phyloP scores from a whole-genome alignment of 2,329 filamentous ascomycete species.

The Canariomyces notabilis region DNA sequence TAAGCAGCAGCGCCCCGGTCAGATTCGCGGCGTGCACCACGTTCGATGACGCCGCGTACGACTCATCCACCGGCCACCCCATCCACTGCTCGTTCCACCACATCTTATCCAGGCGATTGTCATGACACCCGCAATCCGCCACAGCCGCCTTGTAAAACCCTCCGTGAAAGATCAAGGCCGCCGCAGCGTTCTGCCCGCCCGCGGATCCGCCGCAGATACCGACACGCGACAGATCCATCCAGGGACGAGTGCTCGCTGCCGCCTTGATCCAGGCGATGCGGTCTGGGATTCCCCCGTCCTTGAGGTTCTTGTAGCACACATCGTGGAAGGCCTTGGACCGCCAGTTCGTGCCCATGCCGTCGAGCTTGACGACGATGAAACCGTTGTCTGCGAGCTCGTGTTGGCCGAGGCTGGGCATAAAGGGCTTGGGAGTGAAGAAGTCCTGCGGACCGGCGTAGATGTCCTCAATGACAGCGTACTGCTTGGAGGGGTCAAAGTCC shows the following conservation, averaged over 20 bases:
- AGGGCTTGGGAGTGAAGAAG: slow-evolving; percentile 26
- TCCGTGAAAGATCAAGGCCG: no score
- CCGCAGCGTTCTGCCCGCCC: slow-evolving; percentile 31
- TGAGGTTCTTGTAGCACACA: slow-evolving; percentile 28
- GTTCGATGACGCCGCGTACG: no score
- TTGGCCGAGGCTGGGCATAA: slow-evolving; percentile 17
- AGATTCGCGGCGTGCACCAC: no score
- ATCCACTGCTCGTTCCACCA: no score
- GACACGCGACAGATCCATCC: slow-evolving; percentile 28
- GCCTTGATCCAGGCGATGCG: slow-evolving; percentile 29
- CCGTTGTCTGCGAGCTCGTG: slow-evolving; percentile 27
- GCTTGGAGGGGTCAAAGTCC: slow-evolving; percentile 23
- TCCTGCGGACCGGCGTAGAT: slow-evolving; percentile 28
- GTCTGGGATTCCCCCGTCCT: slow-evolving; percentile 28
- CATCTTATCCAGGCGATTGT: no score
- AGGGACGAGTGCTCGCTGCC: slow-evolving; percentile 26
- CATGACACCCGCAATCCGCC: no score
- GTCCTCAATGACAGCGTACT: slow-evolving; percentile 28
- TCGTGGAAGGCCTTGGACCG: slow-evolving; percentile 30
- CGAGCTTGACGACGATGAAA: slow-evolving; percentile 28
- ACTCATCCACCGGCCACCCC: no score
- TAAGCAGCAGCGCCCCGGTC: no score
- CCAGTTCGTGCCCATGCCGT: slow-evolving; percentile 32
- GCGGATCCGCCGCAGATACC: slow-evolving; percentile 29
- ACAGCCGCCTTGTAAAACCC: no score